Evolutionary conservation across 352 stramenopile genomes (phyloP).

Genomic region (Pythium sukuiense): DNA sequence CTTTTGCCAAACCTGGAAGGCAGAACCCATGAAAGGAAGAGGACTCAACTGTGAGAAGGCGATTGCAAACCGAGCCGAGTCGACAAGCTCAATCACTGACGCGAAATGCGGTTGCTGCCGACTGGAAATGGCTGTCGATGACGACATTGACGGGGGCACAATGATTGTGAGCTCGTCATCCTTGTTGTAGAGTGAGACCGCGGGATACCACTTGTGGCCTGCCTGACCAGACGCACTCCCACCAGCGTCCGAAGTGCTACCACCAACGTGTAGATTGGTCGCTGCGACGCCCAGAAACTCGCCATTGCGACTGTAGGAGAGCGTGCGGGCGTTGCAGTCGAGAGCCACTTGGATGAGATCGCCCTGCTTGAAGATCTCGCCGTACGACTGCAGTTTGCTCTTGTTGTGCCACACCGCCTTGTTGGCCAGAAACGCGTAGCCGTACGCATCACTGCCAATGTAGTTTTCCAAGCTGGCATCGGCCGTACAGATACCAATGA

Average conservation of each 20-base stretch:
- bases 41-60: background rate
- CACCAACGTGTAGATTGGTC: conserved; percentile 49
- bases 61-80: conserved; percentile 11
- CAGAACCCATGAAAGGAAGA: too few relatives aligned
- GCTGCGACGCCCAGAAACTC: conserved; percentile 84
- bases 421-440: conserved; percentile 92
- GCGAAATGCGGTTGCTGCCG: conserved; percentile 32
- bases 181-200: conserved; percentile 93
- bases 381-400: conserved; percentile 84
- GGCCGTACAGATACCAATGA: conserved; percentile 80
- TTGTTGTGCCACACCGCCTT: conserved; percentile 94
- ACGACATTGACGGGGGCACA: conserved; percentile 25
- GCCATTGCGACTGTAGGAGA: conserved; percentile 87
- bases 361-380: conserved; percentile 90
- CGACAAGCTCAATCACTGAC: conserved; percentile 36
- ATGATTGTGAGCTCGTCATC: conserved; percentile 84
- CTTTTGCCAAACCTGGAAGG: background rate
- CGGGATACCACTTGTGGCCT: conserved; percentile 76
- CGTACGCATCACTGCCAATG: conserved; percentile 81
- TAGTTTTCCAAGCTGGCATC: conserved; percentile 88
- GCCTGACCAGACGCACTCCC: background rate
- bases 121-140: background rate
- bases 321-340: conserved; percentile 76
- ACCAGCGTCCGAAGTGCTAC: background rate
- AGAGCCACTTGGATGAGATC: conserved; percentile 85